Percentiles rank a stretch among this genome's conserved stretches.
Conservation (phyloP, 192 early-diverging fungal genomes). For the Spizellomyces sp. region DNA sequence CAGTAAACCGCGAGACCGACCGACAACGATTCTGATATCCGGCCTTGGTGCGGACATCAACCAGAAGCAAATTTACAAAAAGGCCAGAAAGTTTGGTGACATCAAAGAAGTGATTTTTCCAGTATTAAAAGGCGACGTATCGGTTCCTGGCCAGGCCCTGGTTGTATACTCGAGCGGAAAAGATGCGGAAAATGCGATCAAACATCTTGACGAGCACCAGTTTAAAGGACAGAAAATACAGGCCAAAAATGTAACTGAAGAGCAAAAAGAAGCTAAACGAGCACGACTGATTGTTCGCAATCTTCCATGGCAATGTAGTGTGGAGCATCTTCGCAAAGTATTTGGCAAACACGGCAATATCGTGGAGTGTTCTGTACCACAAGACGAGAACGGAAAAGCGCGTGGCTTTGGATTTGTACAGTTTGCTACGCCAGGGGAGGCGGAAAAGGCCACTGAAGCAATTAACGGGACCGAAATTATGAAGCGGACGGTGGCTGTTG, state of each 20-base stretch:
- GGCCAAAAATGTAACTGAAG: conserved; percentile 27
- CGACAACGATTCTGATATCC: conserved; percentile 54
- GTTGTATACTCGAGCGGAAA: conserved; percentile 46
- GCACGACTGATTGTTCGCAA: conserved; percentile 88
- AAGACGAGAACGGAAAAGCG: conserved; percentile 74
- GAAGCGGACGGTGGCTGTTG: conserved; percentile 78
- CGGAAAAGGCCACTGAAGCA: conserved; percentile 54
- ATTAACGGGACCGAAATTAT: conserved; percentile 73
- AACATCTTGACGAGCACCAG: conserved; percentile 68
- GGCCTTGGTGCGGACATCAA: conserved; percentile 59
- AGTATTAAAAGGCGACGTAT: conserved; percentile 46
- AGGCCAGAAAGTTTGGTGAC: conserved; percentile 60
- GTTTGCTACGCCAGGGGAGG: conserved; percentile 71
- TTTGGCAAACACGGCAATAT: conserved; percentile 74
- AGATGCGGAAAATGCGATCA: conserved; percentile 60
- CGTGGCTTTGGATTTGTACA: conserved; percentile 93
- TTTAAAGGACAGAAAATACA: conserved; percentile 68
- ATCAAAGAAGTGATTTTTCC: conserved; percentile 70
- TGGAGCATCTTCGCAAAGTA: conserved; percentile 55
- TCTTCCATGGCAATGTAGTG: conserved; percentile 68
- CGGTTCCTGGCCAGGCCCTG: conserved; percentile 36
- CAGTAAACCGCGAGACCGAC: background rate
- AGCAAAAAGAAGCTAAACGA: conserved; percentile 51
- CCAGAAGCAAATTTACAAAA: conserved; percentile 79
- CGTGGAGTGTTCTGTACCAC: conserved; percentile 71